phyloP scores from a whole-genome alignment of 805 yeast species.

The Candida ulmi region DNA sequence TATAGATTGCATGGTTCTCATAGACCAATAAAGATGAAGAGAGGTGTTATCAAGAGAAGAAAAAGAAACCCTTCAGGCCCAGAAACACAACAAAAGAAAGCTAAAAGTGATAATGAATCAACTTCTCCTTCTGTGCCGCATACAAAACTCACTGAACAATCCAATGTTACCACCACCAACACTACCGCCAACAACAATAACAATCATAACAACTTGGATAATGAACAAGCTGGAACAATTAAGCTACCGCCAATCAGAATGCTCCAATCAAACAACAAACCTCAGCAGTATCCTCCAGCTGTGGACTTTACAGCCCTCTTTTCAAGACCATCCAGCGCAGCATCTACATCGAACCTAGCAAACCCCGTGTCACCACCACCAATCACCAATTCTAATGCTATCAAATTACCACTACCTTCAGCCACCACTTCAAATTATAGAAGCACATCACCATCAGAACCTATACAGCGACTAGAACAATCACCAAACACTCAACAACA shows the following conservation, averaged over 20 bases:
- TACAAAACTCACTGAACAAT: too few species aligned
- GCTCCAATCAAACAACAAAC: slow-evolving; percentile 13
- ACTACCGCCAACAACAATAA: too few species aligned
- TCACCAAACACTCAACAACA: not conserved
- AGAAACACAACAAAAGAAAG: slow-evolving; percentile 2
- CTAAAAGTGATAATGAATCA: not conserved
- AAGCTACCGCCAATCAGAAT: slow-evolving; percentile 20
- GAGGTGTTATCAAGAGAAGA: slow-evolving; percentile 68
- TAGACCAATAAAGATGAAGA: slow-evolving; percentile 72
- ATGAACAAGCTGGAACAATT: slow-evolving; percentile 3
- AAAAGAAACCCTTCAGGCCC: slow-evolving; percentile 34
- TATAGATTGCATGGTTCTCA: slow-evolving; percentile 70
- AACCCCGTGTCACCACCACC: slow-evolving; percentile 1
- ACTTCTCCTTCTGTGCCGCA: not conserved
- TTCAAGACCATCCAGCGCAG: not conserved
- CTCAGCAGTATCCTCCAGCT: slow-evolving; percentile 26
- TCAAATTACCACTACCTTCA: not conserved
- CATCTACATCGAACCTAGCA: not conserved
- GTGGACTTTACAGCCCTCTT: slow-evolving; percentile 36
- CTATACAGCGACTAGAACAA: not conserved
- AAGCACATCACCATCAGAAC: not conserved
- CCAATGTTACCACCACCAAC: too few species aligned
- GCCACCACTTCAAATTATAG: not conserved
- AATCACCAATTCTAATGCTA: not conserved
- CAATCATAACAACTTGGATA: too few species aligned